phyloP scores from a whole-genome alignment of 2,329 filamentous ascomycete genomes.

The Monilinia fructicola region DNA sequence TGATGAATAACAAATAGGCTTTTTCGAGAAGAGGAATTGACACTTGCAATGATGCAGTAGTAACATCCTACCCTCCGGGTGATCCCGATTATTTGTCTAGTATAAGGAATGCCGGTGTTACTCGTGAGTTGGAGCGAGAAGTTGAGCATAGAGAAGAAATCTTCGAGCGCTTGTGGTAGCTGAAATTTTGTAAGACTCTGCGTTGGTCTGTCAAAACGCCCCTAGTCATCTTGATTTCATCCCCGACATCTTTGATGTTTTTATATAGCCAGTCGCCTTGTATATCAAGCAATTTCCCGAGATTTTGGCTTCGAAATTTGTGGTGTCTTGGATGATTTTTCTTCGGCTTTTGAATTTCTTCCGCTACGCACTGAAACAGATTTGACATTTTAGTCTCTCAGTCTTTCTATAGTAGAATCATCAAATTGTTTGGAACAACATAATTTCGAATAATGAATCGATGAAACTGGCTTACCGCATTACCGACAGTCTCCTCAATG shows the following conservation, averaged over 20 bases:
- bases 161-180: not conserved
- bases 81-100: too few relatives aligned
- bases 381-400: not conserved
- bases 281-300: not conserved
- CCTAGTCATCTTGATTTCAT: not conserved
- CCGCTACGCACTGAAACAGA: not conserved
- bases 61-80: too few relatives aligned
- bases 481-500: not conserved
- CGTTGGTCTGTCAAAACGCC: not conserved
- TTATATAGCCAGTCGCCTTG: not conserved
- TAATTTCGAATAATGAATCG: too few relatives aligned
- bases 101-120: too few relatives aligned
- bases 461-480: not conserved
- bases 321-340: too few relatives aligned
- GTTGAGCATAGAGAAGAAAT: not conserved
- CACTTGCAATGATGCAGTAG: too few relatives aligned
- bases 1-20: not conserved
- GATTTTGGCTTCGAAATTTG: not conserved
- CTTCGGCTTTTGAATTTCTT: not conserved
- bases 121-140: not conserved
- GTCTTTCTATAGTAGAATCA: not conserved
- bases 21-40: not conserved
- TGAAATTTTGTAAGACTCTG: not conserved
- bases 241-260: not conserved
- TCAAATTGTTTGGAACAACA: not conserved